phyloP scores from a whole-genome alignment of 2,329 filamentous ascomycete species.

The Colletotrichum phormii region DNA sequence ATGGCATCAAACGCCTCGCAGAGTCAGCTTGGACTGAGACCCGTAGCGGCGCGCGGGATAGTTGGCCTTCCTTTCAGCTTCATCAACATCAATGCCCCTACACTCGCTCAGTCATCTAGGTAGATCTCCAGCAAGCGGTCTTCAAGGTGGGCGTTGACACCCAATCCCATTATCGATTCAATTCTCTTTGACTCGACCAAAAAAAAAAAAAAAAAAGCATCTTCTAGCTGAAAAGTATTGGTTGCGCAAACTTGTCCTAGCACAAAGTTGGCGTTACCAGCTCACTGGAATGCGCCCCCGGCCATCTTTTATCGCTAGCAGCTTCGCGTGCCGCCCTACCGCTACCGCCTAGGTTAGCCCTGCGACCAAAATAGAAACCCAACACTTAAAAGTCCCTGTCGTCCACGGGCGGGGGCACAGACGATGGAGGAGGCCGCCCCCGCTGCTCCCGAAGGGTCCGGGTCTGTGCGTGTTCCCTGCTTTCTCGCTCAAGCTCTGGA shows the following conservation, averaged over 20 bases:
- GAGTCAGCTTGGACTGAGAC: not conserved
- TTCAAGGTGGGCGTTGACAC: not conserved
- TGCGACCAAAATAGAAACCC: slow-evolving; percentile 28
- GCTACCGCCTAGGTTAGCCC: slow-evolving; percentile 1
- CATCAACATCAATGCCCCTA: too few species aligned
- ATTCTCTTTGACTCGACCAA: not conserved
- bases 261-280: not conserved
- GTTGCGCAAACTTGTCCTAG: not conserved
- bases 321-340: not conserved
- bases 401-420: not conserved
- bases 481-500: too few species aligned
- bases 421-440: not conserved
- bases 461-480: not conserved
- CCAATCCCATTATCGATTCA: not conserved
- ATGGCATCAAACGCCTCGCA: too few species aligned
- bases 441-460: not conserved
- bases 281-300: slow-evolving; percentile 14
- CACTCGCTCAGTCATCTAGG: not conserved
- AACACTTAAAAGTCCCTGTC: slow-evolving; percentile 19
- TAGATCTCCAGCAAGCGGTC: not conserved
- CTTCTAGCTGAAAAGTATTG: not conserved
- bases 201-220: not conserved
- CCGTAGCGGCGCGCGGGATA: not conserved
- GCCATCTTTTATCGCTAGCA: not conserved
- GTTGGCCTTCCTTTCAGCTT: too few species aligned